Base-by-base conservation (phyloP, 345 rosid genomes). In the Populus ilicifolia region DNA sequence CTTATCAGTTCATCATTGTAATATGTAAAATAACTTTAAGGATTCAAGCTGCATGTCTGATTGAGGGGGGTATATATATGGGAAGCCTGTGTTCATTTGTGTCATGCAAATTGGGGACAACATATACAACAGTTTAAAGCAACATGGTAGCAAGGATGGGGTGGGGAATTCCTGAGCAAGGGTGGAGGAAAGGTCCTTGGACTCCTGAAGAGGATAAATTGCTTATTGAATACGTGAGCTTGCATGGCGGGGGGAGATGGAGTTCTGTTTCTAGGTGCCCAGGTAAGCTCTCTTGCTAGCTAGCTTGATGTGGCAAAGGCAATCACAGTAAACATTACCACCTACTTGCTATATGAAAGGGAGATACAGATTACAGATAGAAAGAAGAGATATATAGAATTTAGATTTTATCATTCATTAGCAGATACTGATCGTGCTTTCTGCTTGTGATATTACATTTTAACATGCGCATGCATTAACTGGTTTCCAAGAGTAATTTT, bases 141-240 rank as follows among this genome's bases (percentile, higher is more conserved):
- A 29, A 25, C 20, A 70, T 80, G 82, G 73, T 27, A 46, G 78
- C 75, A 56, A 84, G 83, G 87, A 81, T 77, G 87, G 83, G 83
- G 73, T 87, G 92, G 93, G 89, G 79, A 77, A 72, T 39, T 76
- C 77, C 72, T 61, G 84, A 81, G 21, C 83, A 87, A 85, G 91
- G 84, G 20, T 89, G 89, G 89, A 88, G 93, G 85, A 90, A 92
- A 54, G 97, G 97, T 39, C 97, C 95, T 66, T 93, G 98, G 98
- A 89, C 97, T 78, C 86, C 91, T 46, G 88, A 89, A 82, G 98
- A 91, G 76, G 97, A 93, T 74, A 89, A 83, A 80, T 74, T 93
- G 79, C 89, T 94, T 2, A 71, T 23, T 6, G 88, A 89, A 72
- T 83, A 91, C 82, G 89, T 93, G n/a, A 81, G 76, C 59, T 66